Conservation (phyloP, 2,329 filamentous ascomycete species). For the Pseudocercospora eumusae region DNA sequence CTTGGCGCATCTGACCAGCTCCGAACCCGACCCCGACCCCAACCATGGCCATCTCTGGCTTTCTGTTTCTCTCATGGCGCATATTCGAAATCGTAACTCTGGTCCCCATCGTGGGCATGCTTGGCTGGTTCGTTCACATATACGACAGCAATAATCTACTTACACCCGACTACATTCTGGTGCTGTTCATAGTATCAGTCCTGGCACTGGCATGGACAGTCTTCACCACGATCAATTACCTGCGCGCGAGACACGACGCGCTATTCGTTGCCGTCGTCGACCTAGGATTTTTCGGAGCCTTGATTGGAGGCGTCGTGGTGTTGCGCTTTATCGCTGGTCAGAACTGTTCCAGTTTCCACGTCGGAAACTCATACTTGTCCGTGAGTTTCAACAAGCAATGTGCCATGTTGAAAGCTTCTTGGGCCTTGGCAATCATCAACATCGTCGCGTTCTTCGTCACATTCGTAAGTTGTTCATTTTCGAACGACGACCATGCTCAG, state of each 20-base stretch:
- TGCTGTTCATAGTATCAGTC: conserved; percentile 66
- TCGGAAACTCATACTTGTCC: conserved; percentile 36
- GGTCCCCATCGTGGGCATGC: conserved; percentile 64
- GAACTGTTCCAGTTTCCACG: conserved; percentile 66
- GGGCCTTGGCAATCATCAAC: conserved; percentile 89
- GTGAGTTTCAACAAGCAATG: conserved; percentile 70
- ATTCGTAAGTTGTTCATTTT: conserved; percentile 52
- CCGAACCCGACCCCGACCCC: no score
- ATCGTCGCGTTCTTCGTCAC: conserved; percentile 77
- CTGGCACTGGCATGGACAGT: conserved; percentile 63
- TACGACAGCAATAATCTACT: conserved; percentile 59
- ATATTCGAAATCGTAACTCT: conserved; percentile 62
- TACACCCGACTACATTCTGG: conserved; percentile 61
- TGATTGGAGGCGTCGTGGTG: conserved; percentile 62
- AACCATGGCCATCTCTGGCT: conserved; percentile 53
- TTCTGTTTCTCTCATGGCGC: conserved; percentile 65
- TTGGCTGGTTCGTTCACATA: conserved; percentile 63
- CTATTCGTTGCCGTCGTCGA: conserved; percentile 63
- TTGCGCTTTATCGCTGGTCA: conserved; percentile 59
- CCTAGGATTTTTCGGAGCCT: conserved; percentile 63
- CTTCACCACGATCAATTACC: conserved; percentile 61
- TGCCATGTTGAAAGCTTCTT: conserved; percentile 87
- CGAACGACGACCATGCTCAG: not conserved
- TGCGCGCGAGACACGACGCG: conserved; percentile 60
- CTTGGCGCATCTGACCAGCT: not conserved